Evolutionary conservation across 2,329 filamentous ascomycete genomes (phyloP), one percentile per base, ranked within the genome.

Genomic region (Furcasterigmium furcatum): DNA sequence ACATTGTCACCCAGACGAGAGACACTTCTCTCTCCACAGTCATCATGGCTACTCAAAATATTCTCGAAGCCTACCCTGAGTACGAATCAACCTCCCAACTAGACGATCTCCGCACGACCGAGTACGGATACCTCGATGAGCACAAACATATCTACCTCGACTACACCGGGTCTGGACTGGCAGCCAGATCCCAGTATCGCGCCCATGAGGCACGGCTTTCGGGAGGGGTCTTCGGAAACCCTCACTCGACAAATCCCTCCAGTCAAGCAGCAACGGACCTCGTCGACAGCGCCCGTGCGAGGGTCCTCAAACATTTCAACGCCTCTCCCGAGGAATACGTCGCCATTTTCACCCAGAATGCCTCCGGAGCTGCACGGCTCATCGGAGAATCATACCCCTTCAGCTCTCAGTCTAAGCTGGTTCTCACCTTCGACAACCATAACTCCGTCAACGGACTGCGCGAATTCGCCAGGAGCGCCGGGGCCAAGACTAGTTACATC

Each of bases 391-490:
- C 66, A 5, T 71, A 71, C 46, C 60, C 56, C 6, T 71, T 66
- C 44, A 19, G 42, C 4, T 47, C 51, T 2, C 36, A 52, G 1
- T 44, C 46, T 1, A 52, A 55, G 2, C 54, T 68, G 0, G 60
- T 71, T 7, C 48, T 70, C 21, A 68, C 67, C 1, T 55, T 58
- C 5, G 68, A 71, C 48, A 71, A 71, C 52, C 68, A 71, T 49
- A 71, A 71, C 57, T 70, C 66, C 1, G 44, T 71, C 47, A 63
- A 69, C 41, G 68, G 68, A 1, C 44, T 71, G 19, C 58, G 68
- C 3, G 60, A 66, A 46, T 69, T 61, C 39, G 67, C 67, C 3
- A 48, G 55, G 5, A 50, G 52, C 1, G 51, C 44, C 12, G 50
- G 56, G 2, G 54, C 60, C 3, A 45, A 41, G 4, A 63, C 58